Percentiles rank a stretch among this genome's conserved stretches.
phyloP scores from a whole-genome alignment of 345 rosid species.

The Euphorbia pulcherrima region DNA sequence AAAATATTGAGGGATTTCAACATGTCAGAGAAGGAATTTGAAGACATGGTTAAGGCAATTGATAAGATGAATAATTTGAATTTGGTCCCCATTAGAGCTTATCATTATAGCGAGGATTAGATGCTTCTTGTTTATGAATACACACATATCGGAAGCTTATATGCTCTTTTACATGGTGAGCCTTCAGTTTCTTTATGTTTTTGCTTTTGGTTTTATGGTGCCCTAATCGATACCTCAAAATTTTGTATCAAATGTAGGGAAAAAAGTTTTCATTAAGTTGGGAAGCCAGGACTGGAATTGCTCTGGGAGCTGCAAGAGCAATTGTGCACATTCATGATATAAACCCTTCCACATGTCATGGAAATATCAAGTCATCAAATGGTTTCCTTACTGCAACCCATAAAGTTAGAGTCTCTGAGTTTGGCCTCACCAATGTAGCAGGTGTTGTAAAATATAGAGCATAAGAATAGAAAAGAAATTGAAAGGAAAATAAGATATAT shows the following conservation, averaged over 20 bases:
- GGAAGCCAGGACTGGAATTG: background rate
- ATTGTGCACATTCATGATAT: conserved; percentile 31
- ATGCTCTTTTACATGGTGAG: conserved; percentile 19
- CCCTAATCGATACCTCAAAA: background rate
- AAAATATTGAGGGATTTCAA: conserved; percentile 46
- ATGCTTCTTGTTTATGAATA: background rate
- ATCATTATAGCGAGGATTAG: background rate
- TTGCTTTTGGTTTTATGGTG: background rate
- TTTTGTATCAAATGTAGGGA: background rate
- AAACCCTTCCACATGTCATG: conserved; percentile 33
- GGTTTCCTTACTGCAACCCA: conserved; percentile 38
- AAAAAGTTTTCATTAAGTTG: background rate
- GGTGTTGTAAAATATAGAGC: too few species aligned
- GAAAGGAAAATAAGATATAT: too few species aligned
- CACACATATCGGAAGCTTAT: background rate
- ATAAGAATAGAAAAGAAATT: too few species aligned
- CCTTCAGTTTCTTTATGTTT: background rate
- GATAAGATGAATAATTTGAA: conserved; percentile 33
- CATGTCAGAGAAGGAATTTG: conserved; percentile 38
- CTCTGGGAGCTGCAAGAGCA: background rate
- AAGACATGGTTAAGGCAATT: conserved; percentile 39
- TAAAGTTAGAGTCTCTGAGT: conserved; percentile 43
- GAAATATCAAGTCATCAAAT: conserved; percentile 49
- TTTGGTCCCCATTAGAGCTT: background rate
- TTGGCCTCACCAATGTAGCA: conserved; percentile 37